Percentiles rank a stretch among this genome's conserved stretches.
phyloP scores from a whole-genome alignment of 202 grass and related monocot species.

The Setaria italica region DNA sequence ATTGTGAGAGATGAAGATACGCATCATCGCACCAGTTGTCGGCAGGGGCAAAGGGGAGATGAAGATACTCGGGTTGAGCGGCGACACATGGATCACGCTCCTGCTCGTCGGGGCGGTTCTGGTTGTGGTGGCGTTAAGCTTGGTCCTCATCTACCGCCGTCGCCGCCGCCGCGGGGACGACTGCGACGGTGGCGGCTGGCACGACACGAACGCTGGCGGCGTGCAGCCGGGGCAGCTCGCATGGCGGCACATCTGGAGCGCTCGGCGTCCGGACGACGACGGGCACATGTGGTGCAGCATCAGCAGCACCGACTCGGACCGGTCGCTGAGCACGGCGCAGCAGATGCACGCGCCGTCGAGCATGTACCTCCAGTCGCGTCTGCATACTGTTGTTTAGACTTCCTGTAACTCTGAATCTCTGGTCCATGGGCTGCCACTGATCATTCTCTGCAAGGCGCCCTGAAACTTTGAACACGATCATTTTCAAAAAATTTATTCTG shows the following conservation, averaged over 20 bases:
- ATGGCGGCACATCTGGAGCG: not conserved
- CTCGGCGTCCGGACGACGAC: not conserved
- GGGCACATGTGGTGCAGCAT: not conserved
- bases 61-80: not conserved
- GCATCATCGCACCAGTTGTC: not conserved
- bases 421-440: not conserved
- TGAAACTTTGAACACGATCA: not conserved
- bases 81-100: not conserved
- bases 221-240: not conserved
- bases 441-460: not conserved
- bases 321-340: not conserved
- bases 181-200: not conserved
- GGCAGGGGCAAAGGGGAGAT: not conserved
- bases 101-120: not conserved
- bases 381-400: not conserved
- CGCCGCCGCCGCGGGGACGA: not conserved
- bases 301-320: not conserved
- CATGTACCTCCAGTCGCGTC: not conserved
- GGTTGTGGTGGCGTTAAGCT: not conserved
- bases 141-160: not conserved
- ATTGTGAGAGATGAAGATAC: too few relatives aligned
- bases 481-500: not conserved
- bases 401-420: not conserved
- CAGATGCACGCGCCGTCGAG: not conserved
- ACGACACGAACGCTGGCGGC: not conserved